phyloP scores from a whole-genome alignment of 1,139 yeast genomes.

The Lodderomyces beijingensis region DNA sequence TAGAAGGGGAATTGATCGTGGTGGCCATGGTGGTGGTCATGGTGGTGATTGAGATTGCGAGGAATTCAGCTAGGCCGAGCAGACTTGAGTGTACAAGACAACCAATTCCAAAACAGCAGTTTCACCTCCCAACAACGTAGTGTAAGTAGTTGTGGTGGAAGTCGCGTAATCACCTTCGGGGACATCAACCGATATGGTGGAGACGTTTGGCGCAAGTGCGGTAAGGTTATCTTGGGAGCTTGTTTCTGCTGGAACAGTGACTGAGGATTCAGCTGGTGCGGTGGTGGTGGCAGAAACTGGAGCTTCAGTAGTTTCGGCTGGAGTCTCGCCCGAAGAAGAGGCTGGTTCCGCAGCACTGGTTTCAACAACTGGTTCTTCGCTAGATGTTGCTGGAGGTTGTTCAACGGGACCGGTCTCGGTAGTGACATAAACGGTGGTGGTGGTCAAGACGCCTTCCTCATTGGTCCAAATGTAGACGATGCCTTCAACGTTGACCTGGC shows the following conservation, averaged over 20 bases:
- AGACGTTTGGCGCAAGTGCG: conserved; percentile 4
- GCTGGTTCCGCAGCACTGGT: conserved; percentile 8
- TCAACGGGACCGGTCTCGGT: conserved; percentile 9
- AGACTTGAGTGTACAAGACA: conserved; percentile 26
- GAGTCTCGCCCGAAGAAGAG: conserved; percentile 6
- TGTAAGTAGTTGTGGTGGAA: conserved; percentile 19
- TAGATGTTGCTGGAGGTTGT: conserved; percentile 6
- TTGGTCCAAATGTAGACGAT: conserved; percentile 35
- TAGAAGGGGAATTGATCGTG: too few species aligned
- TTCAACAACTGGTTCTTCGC: conserved; percentile 3
- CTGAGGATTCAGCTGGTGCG: conserved; percentile 6
- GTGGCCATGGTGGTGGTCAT: too few species aligned
- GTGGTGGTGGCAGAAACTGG: conserved; percentile 2
- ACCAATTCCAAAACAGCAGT: conserved; percentile 30
- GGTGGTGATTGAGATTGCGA: too few species aligned
- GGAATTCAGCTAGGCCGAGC: too few species aligned
- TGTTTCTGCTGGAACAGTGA: conserved; percentile 3
- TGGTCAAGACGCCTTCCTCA: conserved; percentile 29
- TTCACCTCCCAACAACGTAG: conserved; percentile 23
- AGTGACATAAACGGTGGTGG: conserved; percentile 24
- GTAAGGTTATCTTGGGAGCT: background rate
- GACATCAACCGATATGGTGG: conserved; percentile 12
- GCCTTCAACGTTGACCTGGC: conserved; percentile 26
- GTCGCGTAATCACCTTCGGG: conserved; percentile 26
- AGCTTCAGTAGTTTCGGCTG: conserved; percentile 4